Percentiles rank a stretch among this genome's conserved stretches.
phyloP scores from a whole-genome alignment of 1,139 yeast genomes.

The Sugiyamaella pinicola region DNA sequence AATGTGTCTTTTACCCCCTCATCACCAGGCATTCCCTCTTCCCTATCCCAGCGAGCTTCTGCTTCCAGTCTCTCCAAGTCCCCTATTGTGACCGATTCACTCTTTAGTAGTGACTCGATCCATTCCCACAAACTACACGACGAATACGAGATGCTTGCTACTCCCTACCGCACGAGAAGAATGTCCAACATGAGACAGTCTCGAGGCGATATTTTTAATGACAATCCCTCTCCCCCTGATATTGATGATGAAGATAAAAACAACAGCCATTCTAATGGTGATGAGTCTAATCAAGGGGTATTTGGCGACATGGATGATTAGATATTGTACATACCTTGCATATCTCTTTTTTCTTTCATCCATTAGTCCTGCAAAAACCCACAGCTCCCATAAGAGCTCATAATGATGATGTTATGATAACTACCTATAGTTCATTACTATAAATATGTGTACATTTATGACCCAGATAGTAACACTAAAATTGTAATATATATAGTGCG shows the following conservation, averaged over 20 bases:
- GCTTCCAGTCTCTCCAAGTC: slow-evolving; percentile 23
- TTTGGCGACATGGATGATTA: slow-evolving; percentile 38
- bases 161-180: slow-evolving; percentile 32
- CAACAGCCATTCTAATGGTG: slow-evolving; percentile 22
- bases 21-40: slow-evolving; percentile 21
- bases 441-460: slow-evolving; percentile 19
- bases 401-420: slow-evolving; percentile 17
- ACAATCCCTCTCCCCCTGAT: slow-evolving; percentile 22
- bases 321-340: slow-evolving; percentile 14
- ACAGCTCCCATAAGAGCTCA: slow-evolving; percentile 7
- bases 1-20: slow-evolving; percentile 22
- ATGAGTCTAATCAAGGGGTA: slow-evolving; percentile 26
- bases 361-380: slow-evolving; percentile 1
- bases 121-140: slow-evolving; percentile 22
- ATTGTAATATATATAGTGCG: neutral
- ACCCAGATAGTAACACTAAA: neutral
- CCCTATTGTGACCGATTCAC: slow-evolving; percentile 30
- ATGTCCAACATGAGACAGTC: slow-evolving; percentile 32
- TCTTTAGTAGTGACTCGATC: slow-evolving; percentile 20
- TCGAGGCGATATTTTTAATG: slow-evolving; percentile 21
- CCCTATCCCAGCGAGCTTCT: slow-evolving; percentile 17
- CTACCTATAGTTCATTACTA: slow-evolving; percentile 2
- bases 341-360: neutral
- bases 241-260: slow-evolving; percentile 28
- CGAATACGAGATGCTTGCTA: slow-evolving; percentile 31